Percentiles rank a stretch among this genome's conserved stretches.
Conservation (phyloP, 2,329 filamentous ascomycete species). For the Hymenotorrendiella dingleyae region DNA sequence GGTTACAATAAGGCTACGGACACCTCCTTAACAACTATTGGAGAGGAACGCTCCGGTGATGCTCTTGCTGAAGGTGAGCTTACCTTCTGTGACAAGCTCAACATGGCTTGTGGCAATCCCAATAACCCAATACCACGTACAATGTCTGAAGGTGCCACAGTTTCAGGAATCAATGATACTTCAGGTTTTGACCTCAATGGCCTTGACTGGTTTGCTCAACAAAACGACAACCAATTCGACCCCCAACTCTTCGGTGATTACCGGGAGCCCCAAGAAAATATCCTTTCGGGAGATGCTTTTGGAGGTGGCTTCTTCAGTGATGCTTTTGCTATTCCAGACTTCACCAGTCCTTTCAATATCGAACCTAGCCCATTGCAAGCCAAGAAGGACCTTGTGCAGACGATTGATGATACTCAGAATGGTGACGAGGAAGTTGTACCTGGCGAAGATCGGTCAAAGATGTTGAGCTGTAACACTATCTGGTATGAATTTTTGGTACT, state of each 20-base stretch:
- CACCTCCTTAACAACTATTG: constrained; percentile 55
- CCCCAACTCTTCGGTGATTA: constrained; percentile 89
- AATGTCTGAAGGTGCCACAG: constrained; percentile 27
- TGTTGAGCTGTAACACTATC: constrained; percentile 83
- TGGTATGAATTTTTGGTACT: constrained; percentile 58
- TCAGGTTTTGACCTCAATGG: constrained; percentile 44
- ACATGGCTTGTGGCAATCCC: constrained; percentile 48
- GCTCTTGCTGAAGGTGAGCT: constrained; percentile 41
- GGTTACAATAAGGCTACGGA: constrained; percentile 53
- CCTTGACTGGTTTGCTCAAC: constrained; percentile 69
- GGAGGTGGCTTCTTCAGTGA: constrained; percentile 50
- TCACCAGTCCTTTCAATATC: constrained; percentile 75
- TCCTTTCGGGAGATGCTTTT: constrained; percentile 59
- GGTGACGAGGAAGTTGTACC: constrained; percentile 62
- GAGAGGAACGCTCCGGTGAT: constrained; percentile 50
- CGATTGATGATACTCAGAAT: constrained; percentile 72
- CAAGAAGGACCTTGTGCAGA: constrained; percentile 68
- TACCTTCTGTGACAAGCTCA: constrained; percentile 49
- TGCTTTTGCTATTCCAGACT: constrained; percentile 70
- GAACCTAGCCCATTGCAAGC: constrained; percentile 33
- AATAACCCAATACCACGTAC: constrained; percentile 47
- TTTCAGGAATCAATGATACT: constrained; percentile 23
- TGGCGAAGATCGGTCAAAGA: constrained; percentile 52
- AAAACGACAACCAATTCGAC: constrained; percentile 83
- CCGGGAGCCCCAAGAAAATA: constrained; percentile 79